Conservation (phyloP, 805 yeast species). For the Metschnikowia baotianmanensis region DNA sequence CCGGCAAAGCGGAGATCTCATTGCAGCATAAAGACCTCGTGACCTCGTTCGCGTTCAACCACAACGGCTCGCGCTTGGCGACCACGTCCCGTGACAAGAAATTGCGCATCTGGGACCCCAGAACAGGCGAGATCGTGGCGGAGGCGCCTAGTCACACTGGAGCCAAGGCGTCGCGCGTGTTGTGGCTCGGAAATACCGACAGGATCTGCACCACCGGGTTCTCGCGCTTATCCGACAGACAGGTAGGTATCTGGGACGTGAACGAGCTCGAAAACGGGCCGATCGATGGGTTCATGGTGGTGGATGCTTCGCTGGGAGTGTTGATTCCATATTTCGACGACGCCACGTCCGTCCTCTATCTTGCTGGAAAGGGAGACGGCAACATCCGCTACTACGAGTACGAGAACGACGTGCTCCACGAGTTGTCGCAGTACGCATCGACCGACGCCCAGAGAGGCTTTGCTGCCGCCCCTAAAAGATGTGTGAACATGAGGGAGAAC, state of each 20-base stretch:
- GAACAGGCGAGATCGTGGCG: conserved; percentile 66
- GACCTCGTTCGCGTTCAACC: conserved; percentile 89
- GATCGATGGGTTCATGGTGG: conserved; percentile 79
- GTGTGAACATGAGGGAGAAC: conserved; percentile 75
- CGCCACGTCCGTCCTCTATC: conserved; percentile 71
- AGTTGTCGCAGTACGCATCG: conserved; percentile 85
- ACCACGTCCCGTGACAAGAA: conserved; percentile 90
- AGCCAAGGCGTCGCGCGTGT: conserved; percentile 84
- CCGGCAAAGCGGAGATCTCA: conserved; percentile 67
- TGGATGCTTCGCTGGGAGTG: conserved; percentile 92
- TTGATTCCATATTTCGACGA: conserved; percentile 89
- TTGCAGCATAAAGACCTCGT: conserved; percentile 87
- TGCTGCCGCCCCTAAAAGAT: conserved; percentile 82
- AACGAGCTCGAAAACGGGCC: conserved; percentile 74
- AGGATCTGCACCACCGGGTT: conserved; percentile 93
- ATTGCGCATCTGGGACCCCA: conserved; percentile 88
- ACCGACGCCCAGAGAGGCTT: conserved; percentile 95
- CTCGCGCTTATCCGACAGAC: conserved; percentile 89
- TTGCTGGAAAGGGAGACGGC: conserved; percentile 98
- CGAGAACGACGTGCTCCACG: conserved; percentile 70
- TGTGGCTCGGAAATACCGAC: conserved; percentile 86
- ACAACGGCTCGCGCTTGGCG: conserved; percentile 82
- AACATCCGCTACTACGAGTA: conserved; percentile 92
- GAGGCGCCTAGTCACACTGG: conserved; percentile 93
- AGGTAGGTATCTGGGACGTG: conserved; percentile 91